Evolutionary conservation across 2,329 filamentous ascomycete genomes (phyloP).

Genomic region (Paraphaeosphaeria minitans): DNA sequence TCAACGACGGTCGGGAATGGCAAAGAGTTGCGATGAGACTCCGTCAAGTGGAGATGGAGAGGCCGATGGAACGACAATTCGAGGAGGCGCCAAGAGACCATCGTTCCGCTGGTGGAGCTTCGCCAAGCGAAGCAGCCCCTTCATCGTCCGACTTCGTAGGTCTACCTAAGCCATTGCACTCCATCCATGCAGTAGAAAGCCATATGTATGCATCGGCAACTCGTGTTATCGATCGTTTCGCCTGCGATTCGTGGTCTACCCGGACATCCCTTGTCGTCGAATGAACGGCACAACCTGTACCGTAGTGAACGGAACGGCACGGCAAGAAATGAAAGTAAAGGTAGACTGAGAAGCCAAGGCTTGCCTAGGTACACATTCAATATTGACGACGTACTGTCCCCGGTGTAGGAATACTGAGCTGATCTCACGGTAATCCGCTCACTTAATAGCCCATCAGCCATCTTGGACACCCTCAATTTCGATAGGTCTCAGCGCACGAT

Average conservation of each 20-base stretch:
- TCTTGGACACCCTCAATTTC: neutral
- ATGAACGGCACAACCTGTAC: neutral
- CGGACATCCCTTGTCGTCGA: neutral
- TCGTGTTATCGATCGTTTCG: neutral
- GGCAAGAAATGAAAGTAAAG: neutral
- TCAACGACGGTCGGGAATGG: neutral
- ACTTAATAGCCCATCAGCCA: neutral
- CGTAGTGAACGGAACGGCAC: neutral
- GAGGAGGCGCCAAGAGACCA: neutral
- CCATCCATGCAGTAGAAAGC: neutral
- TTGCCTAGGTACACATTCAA: no score
- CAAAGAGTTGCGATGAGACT: neutral
- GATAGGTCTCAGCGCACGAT: conserved; percentile 50
- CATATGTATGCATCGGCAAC: neutral
- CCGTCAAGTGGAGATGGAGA: neutral
- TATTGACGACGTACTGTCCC: neutral
- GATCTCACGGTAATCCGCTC: neutral
- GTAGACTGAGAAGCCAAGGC: neutral
- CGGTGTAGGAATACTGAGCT: neutral
- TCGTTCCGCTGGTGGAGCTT: neutral
- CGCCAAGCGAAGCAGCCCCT: neutral
- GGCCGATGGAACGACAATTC: neutral
- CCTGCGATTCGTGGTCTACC: neutral
- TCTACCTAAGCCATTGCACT: neutral
- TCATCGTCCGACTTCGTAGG: conserved; percentile 3